A percentile compares a stretch with the other conserved stretches of the same genome.
Evolutionary conservation across 129 eudicot species (phyloP).

Genomic region (Lactuca saligna): DNA sequence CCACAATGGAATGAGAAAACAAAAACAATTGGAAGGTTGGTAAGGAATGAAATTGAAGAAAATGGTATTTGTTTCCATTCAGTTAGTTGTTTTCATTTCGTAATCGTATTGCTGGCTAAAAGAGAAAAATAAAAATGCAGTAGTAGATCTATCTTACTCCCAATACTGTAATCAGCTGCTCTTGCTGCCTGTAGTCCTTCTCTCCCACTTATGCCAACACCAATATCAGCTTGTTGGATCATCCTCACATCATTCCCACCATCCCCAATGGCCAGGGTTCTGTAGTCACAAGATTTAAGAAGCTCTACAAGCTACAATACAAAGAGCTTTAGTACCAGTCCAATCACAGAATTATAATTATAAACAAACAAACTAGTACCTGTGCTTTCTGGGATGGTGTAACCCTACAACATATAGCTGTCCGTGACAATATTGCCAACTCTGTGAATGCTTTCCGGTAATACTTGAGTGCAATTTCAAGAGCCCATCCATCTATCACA

Average conservation of each 20-base stretch:
- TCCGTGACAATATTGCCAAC: constrained; percentile 82
- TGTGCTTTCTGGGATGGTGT: constrained; percentile 99
- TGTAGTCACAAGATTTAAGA: constrained; percentile 81
- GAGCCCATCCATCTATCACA: constrained; percentile 98
- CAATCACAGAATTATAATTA: too few species aligned
- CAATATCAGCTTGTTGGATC: constrained; percentile 99
- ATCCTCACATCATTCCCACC: constrained; percentile 99
- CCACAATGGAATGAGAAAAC: too few species aligned
- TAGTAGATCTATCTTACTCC: constrained; percentile 76
- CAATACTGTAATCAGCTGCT: constrained; percentile 99
- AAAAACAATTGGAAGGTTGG: too few species aligned
- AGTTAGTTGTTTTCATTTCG: too few species aligned
- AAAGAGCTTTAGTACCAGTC: constrained; percentile 1
- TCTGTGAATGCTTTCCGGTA: constrained; percentile 87
- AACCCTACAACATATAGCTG: constrained; percentile 98
- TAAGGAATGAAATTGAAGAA: too few species aligned
- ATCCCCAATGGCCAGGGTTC: constrained; percentile 98
- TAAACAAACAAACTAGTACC: constrained; percentile 40
- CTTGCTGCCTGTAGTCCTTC: constrained; percentile 98
- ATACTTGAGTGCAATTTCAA: constrained; percentile 90
- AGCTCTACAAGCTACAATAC: constrained; percentile 81
- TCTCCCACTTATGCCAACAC: constrained; percentile 99
- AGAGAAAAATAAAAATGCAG: too few species aligned
- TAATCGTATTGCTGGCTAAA: too few species aligned
- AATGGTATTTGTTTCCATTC: too few species aligned